Evolutionary conservation across 2,329 filamentous ascomycete genomes (phyloP).

Genomic region (Epicoccum nigrum): DNA sequence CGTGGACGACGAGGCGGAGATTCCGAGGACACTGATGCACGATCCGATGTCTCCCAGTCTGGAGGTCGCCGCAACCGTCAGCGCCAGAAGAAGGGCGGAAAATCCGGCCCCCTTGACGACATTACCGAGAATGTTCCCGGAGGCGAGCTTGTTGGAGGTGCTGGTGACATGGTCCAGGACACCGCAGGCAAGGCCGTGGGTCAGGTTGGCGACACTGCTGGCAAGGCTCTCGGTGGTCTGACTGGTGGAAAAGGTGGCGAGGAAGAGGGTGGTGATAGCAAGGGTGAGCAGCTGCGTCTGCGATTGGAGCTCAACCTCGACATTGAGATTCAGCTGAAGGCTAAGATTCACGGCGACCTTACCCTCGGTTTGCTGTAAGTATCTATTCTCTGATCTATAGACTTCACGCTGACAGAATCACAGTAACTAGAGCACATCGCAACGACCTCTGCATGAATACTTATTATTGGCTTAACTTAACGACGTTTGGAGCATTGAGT

Average conservation of each 20-base stretch:
- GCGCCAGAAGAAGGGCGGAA: conserved; percentile 55
- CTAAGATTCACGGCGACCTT: conserved; percentile 68
- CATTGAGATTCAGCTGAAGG: conserved; percentile 68
- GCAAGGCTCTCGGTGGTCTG: conserved; percentile 55
- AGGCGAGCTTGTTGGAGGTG: conserved; percentile 59
- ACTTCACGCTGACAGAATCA: conserved; percentile 21
- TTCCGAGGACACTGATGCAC: conserved; percentile 61
- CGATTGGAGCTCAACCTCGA: conserved; percentile 66
- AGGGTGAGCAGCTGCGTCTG: conserved; percentile 61
- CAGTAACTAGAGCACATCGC: conserved; percentile 37
- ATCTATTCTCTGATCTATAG: neutral
- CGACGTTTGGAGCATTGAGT: conserved; percentile 23
- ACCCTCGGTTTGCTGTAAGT: conserved; percentile 62
- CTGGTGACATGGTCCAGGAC: conserved; percentile 62
- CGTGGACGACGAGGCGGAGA: conserved; percentile 55
- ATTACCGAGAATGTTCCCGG: conserved; percentile 62
- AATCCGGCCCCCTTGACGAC: conserved; percentile 59
- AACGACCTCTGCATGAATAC: conserved; percentile 28
- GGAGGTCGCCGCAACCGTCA: conserved; percentile 64
- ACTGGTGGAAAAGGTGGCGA: conserved; percentile 54
- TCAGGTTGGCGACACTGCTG: conserved; percentile 50
- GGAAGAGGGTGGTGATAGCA: conserved; percentile 38
- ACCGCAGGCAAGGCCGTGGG: conserved; percentile 61
- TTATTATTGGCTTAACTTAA: conserved; percentile 21
- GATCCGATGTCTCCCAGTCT: conserved; percentile 59